These are phyloP conservation scores for Chlamydomonas sp. DNA, from an alignment of 139 green algal genomes.

Conservation along the genomic window DNA sequence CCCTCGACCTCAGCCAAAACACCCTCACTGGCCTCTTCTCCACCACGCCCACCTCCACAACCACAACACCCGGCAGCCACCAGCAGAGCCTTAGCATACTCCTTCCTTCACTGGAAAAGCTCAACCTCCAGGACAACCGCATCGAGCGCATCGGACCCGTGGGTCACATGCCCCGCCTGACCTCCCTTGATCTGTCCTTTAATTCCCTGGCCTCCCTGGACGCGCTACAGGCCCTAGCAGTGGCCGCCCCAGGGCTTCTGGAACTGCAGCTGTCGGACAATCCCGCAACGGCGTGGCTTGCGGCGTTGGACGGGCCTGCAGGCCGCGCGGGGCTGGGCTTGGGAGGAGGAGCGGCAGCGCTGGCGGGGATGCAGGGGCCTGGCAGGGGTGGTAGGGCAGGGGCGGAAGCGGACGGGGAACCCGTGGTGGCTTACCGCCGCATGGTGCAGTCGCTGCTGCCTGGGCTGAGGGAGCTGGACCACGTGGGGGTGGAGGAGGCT, in stretches of 20 bases:
- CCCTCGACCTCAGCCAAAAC: constrained; percentile 19
- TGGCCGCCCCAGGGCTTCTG: too few species aligned
- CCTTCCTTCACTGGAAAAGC: not conserved
- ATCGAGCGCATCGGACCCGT: not conserved
- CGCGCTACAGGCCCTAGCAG: not conserved
- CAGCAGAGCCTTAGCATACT: not conserved
- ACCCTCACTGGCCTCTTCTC: not conserved
- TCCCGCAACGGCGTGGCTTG: too few species aligned
- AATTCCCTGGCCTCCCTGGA: not conserved
- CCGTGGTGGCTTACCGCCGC: too few species aligned
- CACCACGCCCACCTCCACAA: not conserved
- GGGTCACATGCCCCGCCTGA: not conserved
- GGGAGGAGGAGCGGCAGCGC: too few species aligned
- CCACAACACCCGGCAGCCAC: not conserved
- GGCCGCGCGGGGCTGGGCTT: too few species aligned
- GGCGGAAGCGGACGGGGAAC: too few species aligned
- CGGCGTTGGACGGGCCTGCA: too few species aligned
- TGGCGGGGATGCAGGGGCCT: too few species aligned
- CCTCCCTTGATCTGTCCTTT: constrained; percentile 26
- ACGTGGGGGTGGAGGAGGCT: not conserved
- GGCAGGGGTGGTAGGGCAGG: too few species aligned
- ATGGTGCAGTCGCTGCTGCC: not conserved
- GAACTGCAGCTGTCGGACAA: too few species aligned
- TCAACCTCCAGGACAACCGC: constrained; percentile 10
- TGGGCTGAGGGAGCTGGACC: not conserved